Conservation (phyloP, 2,329 filamentous ascomycete species). For the Septoria linicola region DNA sequence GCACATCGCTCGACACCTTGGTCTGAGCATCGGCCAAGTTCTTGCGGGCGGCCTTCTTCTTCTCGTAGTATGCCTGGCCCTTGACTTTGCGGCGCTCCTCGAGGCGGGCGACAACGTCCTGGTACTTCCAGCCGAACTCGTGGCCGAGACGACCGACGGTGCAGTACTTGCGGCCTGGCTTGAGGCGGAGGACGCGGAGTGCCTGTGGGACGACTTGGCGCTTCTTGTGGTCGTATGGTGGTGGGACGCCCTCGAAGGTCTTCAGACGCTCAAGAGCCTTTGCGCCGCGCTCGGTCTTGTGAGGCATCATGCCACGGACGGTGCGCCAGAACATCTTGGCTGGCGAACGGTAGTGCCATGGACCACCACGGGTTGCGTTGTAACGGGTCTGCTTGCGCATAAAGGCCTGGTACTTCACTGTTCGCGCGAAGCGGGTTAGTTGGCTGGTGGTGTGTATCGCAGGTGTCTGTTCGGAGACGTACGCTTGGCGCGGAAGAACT, state of each 20-base stretch:
- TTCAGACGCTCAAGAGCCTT: slow-evolving; percentile 97
- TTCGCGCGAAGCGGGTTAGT: slow-evolving; percentile 35
- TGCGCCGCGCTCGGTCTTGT: slow-evolving; percentile 98
- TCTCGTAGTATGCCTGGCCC: slow-evolving; percentile 98
- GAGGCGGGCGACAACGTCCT: slow-evolving; percentile 96
- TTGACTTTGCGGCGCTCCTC: slow-evolving; percentile 99
- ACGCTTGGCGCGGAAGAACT: slow-evolving; percentile 99
- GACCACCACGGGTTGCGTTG: slow-evolving; percentile 99
- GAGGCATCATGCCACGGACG: slow-evolving; percentile 99
- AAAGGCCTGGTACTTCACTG: slow-evolving; percentile 99
- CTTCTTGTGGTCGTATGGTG: slow-evolving; percentile 99
- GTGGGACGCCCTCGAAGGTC: slow-evolving; percentile 99
- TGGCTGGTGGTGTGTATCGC: background rate
- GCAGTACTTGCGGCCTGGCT: slow-evolving; percentile 99
- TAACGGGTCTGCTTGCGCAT: slow-evolving; percentile 99
- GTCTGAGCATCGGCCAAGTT: slow-evolving; percentile 91
- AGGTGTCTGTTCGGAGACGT: slow-evolving; percentile 56
- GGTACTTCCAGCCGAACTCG: slow-evolving; percentile 99
- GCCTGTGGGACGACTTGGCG: slow-evolving; percentile 99
- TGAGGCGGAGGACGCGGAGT: slow-evolving; percentile 90
- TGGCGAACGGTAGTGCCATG: slow-evolving; percentile 99
- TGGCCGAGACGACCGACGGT: slow-evolving; percentile 95
- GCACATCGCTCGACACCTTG: slow-evolving; percentile 81
- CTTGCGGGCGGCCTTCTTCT: slow-evolving; percentile 95
- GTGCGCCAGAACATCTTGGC: slow-evolving; percentile 99